Base-by-base conservation (phyloP, 495 filamentous ascomycete species). In the Articulospora tetracladia region DNA sequence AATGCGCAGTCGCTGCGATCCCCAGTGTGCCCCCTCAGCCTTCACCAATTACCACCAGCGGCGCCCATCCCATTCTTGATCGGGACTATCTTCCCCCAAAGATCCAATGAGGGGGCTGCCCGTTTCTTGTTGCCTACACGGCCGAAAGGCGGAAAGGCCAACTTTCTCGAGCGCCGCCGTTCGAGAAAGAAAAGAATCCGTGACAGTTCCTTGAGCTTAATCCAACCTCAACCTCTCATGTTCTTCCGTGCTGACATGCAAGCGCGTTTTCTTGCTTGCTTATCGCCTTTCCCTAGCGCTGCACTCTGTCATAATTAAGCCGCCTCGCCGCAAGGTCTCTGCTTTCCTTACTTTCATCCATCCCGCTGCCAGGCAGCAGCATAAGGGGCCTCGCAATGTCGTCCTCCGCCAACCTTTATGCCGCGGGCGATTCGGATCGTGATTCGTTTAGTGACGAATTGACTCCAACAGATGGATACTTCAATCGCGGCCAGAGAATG, bases 401-500 rank as follows among this genome's bases (percentile, higher is more conserved):
- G 10, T 34, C 26, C 20, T 59, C 63, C 27, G 58, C 61, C 20
- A 59, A 62, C 50, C 53, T 69, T 12, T 66, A 69, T 50, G 52
- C 63, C 19, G 57, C 64, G 17, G 58, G 64, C 2, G 63, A 66
- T 47, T 56, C 58, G 3, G 66, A 69, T 32, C 24, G n/a, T 8
- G 60, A 64, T 28, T 69, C 66, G 48, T 66, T 69, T 30, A 64
- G 61, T 54, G 60, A 69, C 24, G 63, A 69, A 28, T 41, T 69
- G 2, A 64, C 53, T 41, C 66, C 66, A 3, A 55, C 54, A 13
- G 58, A 69, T 64, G 63, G 66, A 24, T 69, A 66, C 50, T 66
- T 69, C 58, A 28, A 60, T 44, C 55, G 59, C 30, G 41, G 36
- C 7, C 19, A 56, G 0, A 50, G 23, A 17, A 53, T 55, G 34